Evolutionary conservation across 129 eudicot species (phyloP).

Genomic region (Helianthus tuberosus): DNA sequence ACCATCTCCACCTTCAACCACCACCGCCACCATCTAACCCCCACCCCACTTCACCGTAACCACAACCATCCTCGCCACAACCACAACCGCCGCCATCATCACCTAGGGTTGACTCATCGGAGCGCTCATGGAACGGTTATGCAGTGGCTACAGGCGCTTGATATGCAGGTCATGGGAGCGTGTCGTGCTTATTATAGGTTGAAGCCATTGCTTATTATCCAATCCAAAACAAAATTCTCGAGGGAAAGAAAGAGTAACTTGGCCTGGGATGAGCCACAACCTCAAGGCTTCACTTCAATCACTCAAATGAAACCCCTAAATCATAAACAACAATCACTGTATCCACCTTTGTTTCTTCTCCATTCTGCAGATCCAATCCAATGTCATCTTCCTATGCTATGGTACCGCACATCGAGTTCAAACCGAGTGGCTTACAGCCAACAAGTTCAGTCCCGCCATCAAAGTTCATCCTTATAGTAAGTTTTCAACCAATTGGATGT

Average conservation of each 20-base stretch:
- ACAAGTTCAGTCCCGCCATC: constrained; percentile 21
- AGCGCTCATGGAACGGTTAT: constrained; percentile 32
- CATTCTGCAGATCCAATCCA: constrained; percentile 25
- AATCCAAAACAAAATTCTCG: constrained; percentile 25
- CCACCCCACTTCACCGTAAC: no score
- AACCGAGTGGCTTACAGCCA: no score
- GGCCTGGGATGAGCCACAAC: constrained; percentile 52
- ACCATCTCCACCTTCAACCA: no score
- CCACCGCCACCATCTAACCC: no score
- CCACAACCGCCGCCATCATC: no score
- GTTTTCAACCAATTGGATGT: constrained; percentile 17
- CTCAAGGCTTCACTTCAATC: constrained; percentile 38
- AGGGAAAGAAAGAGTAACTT: constrained; percentile 38
- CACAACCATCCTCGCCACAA: no score
- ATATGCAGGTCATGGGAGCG: constrained; percentile 93
- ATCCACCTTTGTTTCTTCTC: neutral
- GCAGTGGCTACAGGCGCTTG: constrained; percentile 79
- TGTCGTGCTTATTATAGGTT: constrained; percentile 91
- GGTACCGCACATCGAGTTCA: constrained; percentile 32
- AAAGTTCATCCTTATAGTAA: constrained; percentile 45
- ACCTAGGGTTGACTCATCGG: constrained; percentile 51
- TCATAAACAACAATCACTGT: no score
- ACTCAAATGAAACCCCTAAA: constrained; percentile 25
- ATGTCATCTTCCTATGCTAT: constrained; percentile 65
- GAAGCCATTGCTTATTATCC: constrained; percentile 89